Evolutionary conservation across 768 basidiomycete species (phyloP).

Genomic region (Crepidotus variabilis): DNA sequence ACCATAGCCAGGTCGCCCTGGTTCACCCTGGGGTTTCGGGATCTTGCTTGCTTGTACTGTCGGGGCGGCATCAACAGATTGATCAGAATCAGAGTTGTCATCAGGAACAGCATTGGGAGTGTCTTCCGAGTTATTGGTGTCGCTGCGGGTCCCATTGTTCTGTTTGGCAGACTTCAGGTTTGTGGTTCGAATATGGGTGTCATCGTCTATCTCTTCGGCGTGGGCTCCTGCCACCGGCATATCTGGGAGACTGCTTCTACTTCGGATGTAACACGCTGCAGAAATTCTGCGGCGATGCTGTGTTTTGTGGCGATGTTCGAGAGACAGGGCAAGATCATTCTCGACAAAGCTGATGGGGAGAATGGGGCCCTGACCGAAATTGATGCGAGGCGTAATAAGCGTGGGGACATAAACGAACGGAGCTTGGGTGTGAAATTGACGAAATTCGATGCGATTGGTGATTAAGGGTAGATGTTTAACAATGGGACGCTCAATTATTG

Average conservation of each 20-base stretch:
- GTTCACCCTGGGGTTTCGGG: not conserved
- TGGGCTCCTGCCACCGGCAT: too few species aligned
- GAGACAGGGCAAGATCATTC: too few species aligned
- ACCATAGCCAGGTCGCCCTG: not conserved
- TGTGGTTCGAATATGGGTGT: too few species aligned
- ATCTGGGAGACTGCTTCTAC: too few species aligned
- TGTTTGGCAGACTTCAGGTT: not conserved
- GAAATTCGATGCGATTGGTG: conserved; percentile 1
- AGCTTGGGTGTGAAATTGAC: not conserved
- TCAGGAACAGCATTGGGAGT: not conserved
- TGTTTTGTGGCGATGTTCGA: too few species aligned
- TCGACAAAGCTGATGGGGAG: too few species aligned
- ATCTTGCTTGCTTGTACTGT: not conserved
- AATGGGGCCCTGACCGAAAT: not conserved
- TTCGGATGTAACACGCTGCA: too few species aligned
- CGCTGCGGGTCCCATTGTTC: not conserved
- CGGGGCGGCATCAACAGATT: not conserved
- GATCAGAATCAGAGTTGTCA: not conserved
- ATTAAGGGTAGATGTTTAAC: conserved; percentile 1
- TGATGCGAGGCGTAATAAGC: not conserved
- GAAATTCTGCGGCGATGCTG: too few species aligned
- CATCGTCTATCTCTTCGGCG: too few species aligned
- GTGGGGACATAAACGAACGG: not conserved
- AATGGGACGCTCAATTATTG: not conserved
- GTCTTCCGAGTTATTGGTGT: not conserved